phyloP scores from a whole-genome alignment of 2,329 filamentous ascomycete species.

The Colletotrichum karsti region DNA sequence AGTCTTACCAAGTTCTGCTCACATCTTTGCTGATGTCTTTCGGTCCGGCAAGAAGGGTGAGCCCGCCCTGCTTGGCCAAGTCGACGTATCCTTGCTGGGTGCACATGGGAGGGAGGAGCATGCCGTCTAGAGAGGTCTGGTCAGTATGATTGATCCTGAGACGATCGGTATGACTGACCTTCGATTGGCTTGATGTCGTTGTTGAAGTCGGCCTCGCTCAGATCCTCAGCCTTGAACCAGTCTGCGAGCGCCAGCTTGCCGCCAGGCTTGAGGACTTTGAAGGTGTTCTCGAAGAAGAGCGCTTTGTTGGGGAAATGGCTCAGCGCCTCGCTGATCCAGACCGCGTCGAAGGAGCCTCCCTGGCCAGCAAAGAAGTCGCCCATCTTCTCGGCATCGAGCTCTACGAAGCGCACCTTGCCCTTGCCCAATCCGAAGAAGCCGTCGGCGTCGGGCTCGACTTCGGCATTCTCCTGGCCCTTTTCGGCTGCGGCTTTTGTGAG shows the following conservation, averaged over 20 bases:
- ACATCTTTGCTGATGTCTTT: conserved; percentile 67
- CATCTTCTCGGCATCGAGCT: conserved; percentile 71
- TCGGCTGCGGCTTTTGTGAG: conserved; percentile 49
- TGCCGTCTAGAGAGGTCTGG: conserved; percentile 54
- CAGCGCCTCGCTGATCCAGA: conserved; percentile 71
- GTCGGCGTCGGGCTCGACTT: conserved; percentile 34
- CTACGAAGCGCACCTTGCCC: conserved; percentile 61
- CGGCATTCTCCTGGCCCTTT: conserved; percentile 11
- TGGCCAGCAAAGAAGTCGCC: conserved; percentile 55
- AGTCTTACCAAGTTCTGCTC: conserved; percentile 64
- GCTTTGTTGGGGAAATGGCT: conserved; percentile 68
- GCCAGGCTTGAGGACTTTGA: conserved; percentile 54
- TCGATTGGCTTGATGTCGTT: conserved; percentile 68
- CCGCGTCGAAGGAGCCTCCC: conserved; percentile 56
- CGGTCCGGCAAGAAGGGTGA: conserved; percentile 53
- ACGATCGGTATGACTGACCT: conserved; percentile 40
- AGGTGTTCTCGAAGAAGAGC: conserved; percentile 64
- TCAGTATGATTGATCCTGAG: neutral
- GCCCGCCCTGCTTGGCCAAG: conserved; percentile 56
- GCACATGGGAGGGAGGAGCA: conserved; percentile 66
- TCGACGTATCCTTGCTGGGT: conserved; percentile 61
- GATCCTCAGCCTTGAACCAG: conserved; percentile 65
- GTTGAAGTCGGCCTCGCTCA: conserved; percentile 53
- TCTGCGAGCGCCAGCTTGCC: conserved; percentile 66
- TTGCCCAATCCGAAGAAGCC: conserved; percentile 48